Conservation (phyloP, 768 basidiomycete genomes). For the Boletus insuetus region DNA sequence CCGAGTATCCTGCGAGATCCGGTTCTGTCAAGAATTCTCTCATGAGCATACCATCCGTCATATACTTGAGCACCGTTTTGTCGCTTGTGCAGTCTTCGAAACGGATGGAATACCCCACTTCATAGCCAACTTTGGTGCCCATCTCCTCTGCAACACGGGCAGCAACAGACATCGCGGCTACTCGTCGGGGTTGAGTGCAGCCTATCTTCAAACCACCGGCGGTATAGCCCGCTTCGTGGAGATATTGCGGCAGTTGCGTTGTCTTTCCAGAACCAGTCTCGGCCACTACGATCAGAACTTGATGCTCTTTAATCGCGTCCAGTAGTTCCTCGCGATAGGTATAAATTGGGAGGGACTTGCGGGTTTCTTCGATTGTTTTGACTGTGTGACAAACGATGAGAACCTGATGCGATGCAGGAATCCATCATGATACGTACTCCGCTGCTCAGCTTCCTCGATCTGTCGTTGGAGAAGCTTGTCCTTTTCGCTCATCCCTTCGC, state of each 20-base stretch:
- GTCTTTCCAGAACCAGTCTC: constrained; percentile 99
- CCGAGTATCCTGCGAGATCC: constrained; percentile 91
- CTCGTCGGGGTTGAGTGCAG: constrained; percentile 97
- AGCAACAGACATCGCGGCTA: constrained; percentile 99
- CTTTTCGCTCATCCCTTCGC: constrained; percentile 74
- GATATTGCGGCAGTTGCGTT: constrained; percentile 96
- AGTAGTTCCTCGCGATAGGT: constrained; percentile 85
- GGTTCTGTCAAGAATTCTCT: constrained; percentile 98
- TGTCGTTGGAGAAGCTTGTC: constrained; percentile 83
- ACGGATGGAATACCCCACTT: constrained; percentile 99
- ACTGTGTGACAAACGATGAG: constrained; percentile 42
- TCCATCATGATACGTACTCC: constrained; percentile 53
- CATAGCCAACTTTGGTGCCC: constrained; percentile 94
- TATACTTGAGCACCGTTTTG: constrained; percentile 98
- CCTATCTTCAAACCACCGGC: constrained; percentile 76
- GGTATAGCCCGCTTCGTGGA: constrained; percentile 96
- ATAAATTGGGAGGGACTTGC: constrained; percentile 92
- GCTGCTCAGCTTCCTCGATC: constrained; percentile 88
- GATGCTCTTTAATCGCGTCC: constrained; percentile 84
- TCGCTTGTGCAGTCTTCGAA: constrained; percentile 99
- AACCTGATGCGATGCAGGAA: not conserved
- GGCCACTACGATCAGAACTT: constrained; percentile 95
- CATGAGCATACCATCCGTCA: constrained; percentile 99
- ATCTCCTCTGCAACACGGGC: constrained; percentile 99
- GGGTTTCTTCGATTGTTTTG: constrained; percentile 86